Evolutionary conservation across 768 basidiomycete genomes (phyloP).

Genomic region (Tulasnella sp.): DNA sequence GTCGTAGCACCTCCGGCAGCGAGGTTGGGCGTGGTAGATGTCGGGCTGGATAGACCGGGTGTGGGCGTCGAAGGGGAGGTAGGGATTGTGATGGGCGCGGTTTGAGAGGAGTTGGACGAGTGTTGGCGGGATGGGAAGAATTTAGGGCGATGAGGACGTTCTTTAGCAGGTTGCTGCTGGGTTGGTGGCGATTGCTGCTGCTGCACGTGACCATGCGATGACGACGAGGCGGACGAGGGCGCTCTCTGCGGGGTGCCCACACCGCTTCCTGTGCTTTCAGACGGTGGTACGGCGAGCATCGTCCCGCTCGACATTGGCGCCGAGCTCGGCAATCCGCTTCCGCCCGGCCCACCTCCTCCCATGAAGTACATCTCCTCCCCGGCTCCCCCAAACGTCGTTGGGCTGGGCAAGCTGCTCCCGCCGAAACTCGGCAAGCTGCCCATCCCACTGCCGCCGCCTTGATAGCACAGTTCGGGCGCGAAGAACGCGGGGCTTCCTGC

Average conservation of each 20-base stretch:
- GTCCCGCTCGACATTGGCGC: slow-evolving; percentile 18
- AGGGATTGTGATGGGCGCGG: slow-evolving; percentile 33
- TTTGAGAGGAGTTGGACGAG: slow-evolving; percentile 8
- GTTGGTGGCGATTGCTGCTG: not conserved
- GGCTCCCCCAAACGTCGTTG: slow-evolving; percentile 28
- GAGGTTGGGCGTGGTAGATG: slow-evolving; percentile 33
- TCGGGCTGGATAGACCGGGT: not conserved
- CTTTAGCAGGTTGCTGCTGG: not conserved
- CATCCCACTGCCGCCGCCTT: slow-evolving; percentile 39
- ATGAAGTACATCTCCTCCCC: slow-evolving; percentile 19
- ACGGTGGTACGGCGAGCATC: not conserved
- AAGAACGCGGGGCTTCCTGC: slow-evolving; percentile 96
- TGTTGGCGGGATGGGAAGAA: slow-evolving; percentile 17
- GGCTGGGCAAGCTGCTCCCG: slow-evolving; percentile 31
- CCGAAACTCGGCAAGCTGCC: slow-evolving; percentile 33
- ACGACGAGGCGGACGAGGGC: not conserved
- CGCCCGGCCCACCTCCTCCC: slow-evolving; percentile 18
- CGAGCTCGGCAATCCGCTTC: slow-evolving; percentile 30
- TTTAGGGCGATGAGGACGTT: not conserved
- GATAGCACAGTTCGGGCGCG: slow-evolving; percentile 89
- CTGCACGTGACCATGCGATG: not conserved
- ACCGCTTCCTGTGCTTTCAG: not conserved
- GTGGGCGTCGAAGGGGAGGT: slow-evolving; percentile 16
- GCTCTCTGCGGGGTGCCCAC: not conserved
- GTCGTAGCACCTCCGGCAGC: slow-evolving; percentile 32